phyloP scores from a whole-genome alignment of 1,284 basidiomycete species.

The Hymenochaete sp. region DNA sequence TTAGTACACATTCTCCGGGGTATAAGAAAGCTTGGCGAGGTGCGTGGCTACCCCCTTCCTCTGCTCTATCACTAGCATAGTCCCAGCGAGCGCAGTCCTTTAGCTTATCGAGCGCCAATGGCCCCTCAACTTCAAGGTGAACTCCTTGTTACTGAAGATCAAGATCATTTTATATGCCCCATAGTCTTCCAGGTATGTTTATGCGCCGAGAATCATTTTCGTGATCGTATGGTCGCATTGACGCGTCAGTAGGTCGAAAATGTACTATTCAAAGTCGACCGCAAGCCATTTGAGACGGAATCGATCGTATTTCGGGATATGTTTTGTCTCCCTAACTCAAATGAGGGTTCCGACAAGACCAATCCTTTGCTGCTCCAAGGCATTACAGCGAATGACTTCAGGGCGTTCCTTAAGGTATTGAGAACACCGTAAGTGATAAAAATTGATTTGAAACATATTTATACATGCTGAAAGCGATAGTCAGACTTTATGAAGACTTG shows the following conservation, averaged over 20 bases:
- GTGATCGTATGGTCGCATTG: neutral
- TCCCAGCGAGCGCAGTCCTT: neutral
- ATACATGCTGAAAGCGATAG: neutral
- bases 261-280: slow-evolving; percentile 3
- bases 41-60: no score
- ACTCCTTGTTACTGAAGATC: neutral
- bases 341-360: neutral
- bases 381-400: neutral
- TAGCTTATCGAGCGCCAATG: neutral
- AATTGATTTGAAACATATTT: neutral
- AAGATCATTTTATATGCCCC: neutral
- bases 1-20: no score
- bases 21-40: no score
- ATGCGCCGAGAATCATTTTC: no score
- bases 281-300: slow-evolving; percentile 3
- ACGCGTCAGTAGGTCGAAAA: slow-evolving; percentile 7
- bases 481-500: neutral
- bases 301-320: slow-evolving; percentile 7
- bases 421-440: slow-evolving; percentile 3
- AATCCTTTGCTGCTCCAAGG: slow-evolving; percentile 4
- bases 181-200: slow-evolving; percentile 6
- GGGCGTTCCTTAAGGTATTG: slow-evolving; percentile 3
- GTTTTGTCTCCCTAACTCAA: slow-evolving; percentile 2
- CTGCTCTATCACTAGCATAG: neutral
- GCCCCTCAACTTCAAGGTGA: neutral